phyloP scores from a whole-genome alignment of 768 basidiomycete genomes.

The Pleurotus sapidus region DNA sequence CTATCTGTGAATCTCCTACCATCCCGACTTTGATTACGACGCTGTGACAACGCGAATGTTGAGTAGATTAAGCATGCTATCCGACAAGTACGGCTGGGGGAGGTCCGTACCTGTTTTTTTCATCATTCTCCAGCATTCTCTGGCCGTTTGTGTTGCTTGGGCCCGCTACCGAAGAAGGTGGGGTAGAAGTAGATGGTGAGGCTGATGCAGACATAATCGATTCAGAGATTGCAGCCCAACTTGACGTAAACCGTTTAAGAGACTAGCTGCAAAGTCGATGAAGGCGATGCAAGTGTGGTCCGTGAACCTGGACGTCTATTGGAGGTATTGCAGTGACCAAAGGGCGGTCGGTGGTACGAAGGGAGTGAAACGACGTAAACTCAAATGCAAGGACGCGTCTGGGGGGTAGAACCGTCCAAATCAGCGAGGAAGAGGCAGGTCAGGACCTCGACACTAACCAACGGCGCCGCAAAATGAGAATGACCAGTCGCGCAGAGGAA shows the following conservation, averaged over 20 bases:
- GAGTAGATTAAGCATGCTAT: not conserved
- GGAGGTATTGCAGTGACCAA: slow-evolving; percentile 12
- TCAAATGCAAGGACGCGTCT: not conserved
- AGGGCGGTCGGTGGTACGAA: slow-evolving; percentile 16
- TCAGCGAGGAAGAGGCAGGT: not conserved
- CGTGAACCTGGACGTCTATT: slow-evolving; percentile 20
- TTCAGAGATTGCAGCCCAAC: slow-evolving; percentile 8
- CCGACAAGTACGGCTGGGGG: not conserved
- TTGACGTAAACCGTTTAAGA: not conserved
- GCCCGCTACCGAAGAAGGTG: slow-evolving; percentile 39
- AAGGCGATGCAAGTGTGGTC: slow-evolving; percentile 11
- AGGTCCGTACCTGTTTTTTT: slow-evolving; percentile 62
- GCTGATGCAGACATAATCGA: slow-evolving; percentile 48
- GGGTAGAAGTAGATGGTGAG: slow-evolving; percentile 40
- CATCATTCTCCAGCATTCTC: slow-evolving; percentile 57
- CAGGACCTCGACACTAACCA: not conserved
- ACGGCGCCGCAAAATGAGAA: slow-evolving; percentile 9
- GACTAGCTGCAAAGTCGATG: slow-evolving; percentile 6
- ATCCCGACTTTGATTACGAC: slow-evolving; percentile 99
- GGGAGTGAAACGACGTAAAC: slow-evolving; percentile 4
- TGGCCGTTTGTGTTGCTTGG: slow-evolving; percentile 53
- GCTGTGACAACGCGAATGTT: slow-evolving; percentile 31
- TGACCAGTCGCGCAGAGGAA: slow-evolving; percentile 22
- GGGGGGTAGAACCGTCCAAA: not conserved
- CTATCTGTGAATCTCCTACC: slow-evolving; percentile 99